A percentile compares a stretch with the other conserved stretches of the same genome.
phyloP scores from a whole-genome alignment of 306 rosid genomes.

The Urtica urens region DNA sequence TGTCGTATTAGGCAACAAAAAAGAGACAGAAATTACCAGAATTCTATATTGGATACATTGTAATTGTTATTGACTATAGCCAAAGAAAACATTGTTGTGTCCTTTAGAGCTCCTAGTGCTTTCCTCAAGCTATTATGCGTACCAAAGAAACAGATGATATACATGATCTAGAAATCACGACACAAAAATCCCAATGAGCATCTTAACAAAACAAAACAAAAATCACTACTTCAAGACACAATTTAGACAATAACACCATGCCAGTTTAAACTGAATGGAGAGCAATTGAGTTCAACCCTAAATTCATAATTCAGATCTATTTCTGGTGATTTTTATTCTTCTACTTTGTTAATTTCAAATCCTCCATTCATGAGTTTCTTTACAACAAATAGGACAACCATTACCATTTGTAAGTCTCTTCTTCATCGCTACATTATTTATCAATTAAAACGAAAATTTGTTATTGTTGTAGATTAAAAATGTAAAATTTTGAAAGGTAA shows the following conservation, averaged over 20 bases:
- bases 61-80: conserved; percentile 98
- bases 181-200: no score
- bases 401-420: no score
- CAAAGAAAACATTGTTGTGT: conserved; percentile 88
- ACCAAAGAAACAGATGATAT: conserved; percentile 70
- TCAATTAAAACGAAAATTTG: no score
- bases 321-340: no score
- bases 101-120: conserved; percentile 96
- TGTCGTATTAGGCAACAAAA: neutral
- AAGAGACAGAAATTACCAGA: conserved; percentile 4
- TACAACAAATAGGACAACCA: no score
- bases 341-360: no score
- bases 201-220: no score
- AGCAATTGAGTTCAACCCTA: conserved; percentile 11
- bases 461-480: no score
- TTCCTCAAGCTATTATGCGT: conserved; percentile 80
- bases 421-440: no score
- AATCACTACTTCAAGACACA: conserved; percentile 3
- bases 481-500: no score
- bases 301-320: conserved; percentile 41
- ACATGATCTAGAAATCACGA: conserved; percentile 32
- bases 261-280: conserved; percentile 19
- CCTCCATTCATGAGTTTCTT: no score
- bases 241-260: conserved; percentile 2
- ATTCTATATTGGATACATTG: conserved; percentile 41